Base-by-base conservation (phyloP, 139 green algal genomes). In the Micromonas commoda region DNA sequence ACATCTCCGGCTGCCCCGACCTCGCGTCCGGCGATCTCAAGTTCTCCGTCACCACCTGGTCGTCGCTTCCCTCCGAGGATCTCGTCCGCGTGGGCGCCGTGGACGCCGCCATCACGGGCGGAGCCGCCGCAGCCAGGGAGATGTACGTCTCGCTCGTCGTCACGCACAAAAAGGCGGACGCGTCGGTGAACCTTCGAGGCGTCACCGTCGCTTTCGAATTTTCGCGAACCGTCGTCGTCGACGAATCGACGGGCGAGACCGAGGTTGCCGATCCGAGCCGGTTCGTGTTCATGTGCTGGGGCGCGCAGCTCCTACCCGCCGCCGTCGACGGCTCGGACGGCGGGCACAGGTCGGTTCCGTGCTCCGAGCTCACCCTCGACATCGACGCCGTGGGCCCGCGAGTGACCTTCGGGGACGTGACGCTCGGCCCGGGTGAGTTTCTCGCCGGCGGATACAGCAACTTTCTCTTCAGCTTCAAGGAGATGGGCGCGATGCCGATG, bases 231-330 rank as follows among this genome's bases (percentile, higher is more conserved):
- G 68, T 75, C 29, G 37, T 2, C 0, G 16, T 32, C 4, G 68
- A 75, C 37, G 68, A 75, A 0, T 21, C 24, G 21, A 35, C 68
- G 1, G 37, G 68, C 33, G 66, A 20, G 66, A 53, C 33, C 19
- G n/a, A 29, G 68, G 35, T 24, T 6, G 26, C 24, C 24, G 37
- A 60, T n/a, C 37, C 37, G 37, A 21, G 16, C 20, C 23, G 53
- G 6, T 75, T 75, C 29, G 68, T 63, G 21, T 63, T 75, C 5
- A 61, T 32, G 37, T 75, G 68, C 35, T 75, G 68, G 68, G 68
- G 68, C 1, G 68, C 23, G 3, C 68, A 75, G 53, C 60, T 61
- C 2, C 0, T 75, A 23, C 63, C 63, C n/a, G 23, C 28, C 20
- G 1, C 28, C 20, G 1, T 33, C 16, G 2, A 57, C 16, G 45